Conservation (phyloP, 1,284 basidiomycete genomes). For the Apiotrichum veenhuisii region DNA sequence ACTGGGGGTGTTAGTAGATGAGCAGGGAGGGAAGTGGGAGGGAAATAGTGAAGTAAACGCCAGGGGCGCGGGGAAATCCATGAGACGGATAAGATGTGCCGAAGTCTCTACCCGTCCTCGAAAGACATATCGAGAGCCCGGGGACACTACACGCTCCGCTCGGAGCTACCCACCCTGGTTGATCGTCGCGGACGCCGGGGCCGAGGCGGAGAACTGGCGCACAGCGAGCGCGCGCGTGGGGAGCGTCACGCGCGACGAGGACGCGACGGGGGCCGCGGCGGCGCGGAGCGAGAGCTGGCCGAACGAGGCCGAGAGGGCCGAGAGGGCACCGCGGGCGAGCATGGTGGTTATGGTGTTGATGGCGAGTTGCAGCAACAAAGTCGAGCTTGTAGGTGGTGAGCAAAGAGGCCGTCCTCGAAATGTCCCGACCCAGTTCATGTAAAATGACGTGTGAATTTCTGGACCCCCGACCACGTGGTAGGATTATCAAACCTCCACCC, state of each 20-base stretch:
- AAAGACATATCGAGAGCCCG: too few species aligned
- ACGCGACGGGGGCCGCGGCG: slow-evolving; percentile 25
- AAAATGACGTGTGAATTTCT: background rate
- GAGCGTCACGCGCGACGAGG: slow-evolving; percentile 23
- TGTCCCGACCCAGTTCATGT: too few species aligned
- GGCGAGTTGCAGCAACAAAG: background rate
- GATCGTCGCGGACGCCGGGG: slow-evolving; percentile 62
- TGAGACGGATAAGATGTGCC: too few species aligned
- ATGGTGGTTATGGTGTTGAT: slow-evolving; percentile 3
- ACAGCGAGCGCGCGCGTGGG: slow-evolving; percentile 21
- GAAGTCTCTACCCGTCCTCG: too few species aligned
- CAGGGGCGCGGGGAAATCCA: too few species aligned
- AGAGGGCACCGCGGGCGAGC: slow-evolving; percentile 19
- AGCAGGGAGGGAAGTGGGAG: too few species aligned
- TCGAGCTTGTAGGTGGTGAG: background rate
- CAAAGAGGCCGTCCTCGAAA: too few species aligned
- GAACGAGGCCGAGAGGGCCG: slow-evolving; percentile 29
- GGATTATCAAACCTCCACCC: background rate
- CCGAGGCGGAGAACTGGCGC: slow-evolving; percentile 64
- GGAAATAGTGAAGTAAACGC: too few species aligned
- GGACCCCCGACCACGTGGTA: background rate
- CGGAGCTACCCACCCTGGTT: slow-evolving; percentile 59
- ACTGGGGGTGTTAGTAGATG: slow-evolving; percentile 6
- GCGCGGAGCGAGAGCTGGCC: slow-evolving; percentile 27
- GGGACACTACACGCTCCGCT: background rate